Evolutionary conservation across 23 red algal genomes (phyloP).

Genomic region (Gracilaria domingensis): DNA sequence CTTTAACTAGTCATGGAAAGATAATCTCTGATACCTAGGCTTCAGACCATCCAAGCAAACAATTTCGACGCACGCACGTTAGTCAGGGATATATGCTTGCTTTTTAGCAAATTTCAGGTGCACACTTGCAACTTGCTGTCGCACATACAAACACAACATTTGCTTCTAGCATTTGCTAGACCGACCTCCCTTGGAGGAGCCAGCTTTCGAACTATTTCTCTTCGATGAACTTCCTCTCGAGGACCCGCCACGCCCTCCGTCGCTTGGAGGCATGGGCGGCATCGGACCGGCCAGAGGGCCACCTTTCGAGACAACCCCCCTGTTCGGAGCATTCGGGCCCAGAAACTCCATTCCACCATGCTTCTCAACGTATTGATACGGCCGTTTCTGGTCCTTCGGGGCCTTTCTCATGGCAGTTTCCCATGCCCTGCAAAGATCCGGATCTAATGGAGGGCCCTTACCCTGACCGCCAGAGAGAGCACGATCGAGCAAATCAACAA

Average conservation of each 20-base stretch:
- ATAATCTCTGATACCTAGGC: too few species aligned
- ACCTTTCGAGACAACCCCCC: slow-evolving; percentile 1
- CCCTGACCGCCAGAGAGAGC: slow-evolving; percentile 33
- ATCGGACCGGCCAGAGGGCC: neutral
- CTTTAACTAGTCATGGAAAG: too few species aligned
- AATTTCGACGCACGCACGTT: too few species aligned
- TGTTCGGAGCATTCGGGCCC: neutral
- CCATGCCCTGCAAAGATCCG: slow-evolving; percentile 23
- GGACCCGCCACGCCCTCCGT: neutral
- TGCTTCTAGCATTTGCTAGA: neutral
- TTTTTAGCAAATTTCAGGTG: too few species aligned
- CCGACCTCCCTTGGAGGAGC: neutral
- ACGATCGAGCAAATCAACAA: slow-evolving; percentile 60
- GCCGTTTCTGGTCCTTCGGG: slow-evolving; percentile 34
- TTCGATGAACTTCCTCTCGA: neutral
- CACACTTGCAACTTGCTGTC: too few species aligned
- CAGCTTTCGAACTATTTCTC: neutral
- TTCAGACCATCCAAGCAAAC: too few species aligned
- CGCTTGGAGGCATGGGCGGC: neutral
- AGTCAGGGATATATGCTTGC: too few species aligned
- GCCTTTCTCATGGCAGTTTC: slow-evolving; percentile 25
- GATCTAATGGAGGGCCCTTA: slow-evolving; percentile 45
- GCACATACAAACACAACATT: neutral
- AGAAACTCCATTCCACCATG: slow-evolving; percentile 29
- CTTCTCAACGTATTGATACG: slow-evolving; percentile 37